These are phyloP conservation scores for Russula sp. DNA, from an alignment of 768 basidiomycete genomes.

Conservation along the genomic window DNA sequence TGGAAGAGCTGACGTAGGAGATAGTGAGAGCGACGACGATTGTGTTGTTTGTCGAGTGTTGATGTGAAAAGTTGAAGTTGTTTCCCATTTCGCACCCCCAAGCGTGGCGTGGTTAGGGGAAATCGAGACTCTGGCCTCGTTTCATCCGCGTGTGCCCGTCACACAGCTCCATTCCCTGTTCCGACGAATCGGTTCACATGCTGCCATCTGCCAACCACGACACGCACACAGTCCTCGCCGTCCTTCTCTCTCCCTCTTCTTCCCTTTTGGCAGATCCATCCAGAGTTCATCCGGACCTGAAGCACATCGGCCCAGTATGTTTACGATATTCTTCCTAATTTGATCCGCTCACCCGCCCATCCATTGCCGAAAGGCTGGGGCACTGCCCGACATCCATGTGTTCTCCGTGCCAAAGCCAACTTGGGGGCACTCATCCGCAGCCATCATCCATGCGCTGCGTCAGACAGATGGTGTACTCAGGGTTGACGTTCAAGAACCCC, in stretches of 20 bases:
- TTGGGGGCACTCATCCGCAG: conserved; percentile 7
- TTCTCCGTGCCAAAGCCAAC: conserved; percentile 13
- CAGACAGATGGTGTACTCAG: conserved; percentile 17
- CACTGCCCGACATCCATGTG: conserved; percentile 17
- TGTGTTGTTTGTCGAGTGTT: conserved; percentile 6
- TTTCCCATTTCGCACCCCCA: too few relatives aligned
- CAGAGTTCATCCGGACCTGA: conserved; percentile 12
- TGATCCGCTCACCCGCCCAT: conserved; percentile 6
- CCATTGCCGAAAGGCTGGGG: conserved; percentile 12
- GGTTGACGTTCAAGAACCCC: conserved; percentile 20
- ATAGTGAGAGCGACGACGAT: neutral
- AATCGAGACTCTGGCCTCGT: conserved; percentile 2
- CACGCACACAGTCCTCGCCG: conserved; percentile 18
- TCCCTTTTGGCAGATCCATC: conserved; percentile 12
- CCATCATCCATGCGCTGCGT: conserved; percentile 11
- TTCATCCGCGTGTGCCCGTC: conserved; percentile 8
- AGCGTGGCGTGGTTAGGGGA: neutral
- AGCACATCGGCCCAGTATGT: conserved; percentile 16
- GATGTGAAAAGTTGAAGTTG: neutral
- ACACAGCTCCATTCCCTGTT: neutral
- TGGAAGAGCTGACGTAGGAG: conserved; percentile 8
- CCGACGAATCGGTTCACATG: neutral
- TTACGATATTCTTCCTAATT: neutral
- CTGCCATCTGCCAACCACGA: conserved; percentile 9
- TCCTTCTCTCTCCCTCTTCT: conserved; percentile 10